Conservation (phyloP, 2,329 filamentous ascomycete genomes). For the Trichoderma polysporum region DNA sequence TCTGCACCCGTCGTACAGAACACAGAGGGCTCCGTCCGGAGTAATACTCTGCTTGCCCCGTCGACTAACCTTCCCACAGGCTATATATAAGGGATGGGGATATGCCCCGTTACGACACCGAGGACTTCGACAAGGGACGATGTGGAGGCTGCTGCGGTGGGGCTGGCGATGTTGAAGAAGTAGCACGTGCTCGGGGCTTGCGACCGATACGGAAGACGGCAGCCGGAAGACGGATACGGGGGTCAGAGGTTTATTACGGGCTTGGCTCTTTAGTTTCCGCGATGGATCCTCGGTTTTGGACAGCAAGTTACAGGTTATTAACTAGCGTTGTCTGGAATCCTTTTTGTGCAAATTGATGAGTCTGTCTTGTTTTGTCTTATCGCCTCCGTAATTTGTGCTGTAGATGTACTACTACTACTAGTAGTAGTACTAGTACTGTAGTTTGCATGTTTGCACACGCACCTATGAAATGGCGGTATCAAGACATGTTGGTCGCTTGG, state of each 20-base stretch:
- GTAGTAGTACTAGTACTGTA: not conserved
- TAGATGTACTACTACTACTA: not conserved
- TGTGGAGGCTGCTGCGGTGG: slow-evolving; percentile 13
- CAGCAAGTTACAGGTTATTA: not conserved
- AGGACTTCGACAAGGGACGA: not conserved
- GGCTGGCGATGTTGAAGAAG: not conserved
- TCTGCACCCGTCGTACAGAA: slow-evolving; percentile 3
- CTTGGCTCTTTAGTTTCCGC: not conserved
- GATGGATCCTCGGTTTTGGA: not conserved
- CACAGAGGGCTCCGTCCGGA: not conserved
- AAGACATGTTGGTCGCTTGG: not conserved
- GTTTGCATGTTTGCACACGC: no score
- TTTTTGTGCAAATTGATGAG: not conserved
- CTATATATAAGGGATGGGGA: not conserved
- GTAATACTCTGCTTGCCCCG: not conserved
- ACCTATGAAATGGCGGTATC: not conserved
- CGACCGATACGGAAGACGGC: slow-evolving; percentile 15
- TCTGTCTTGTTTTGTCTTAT: not conserved
- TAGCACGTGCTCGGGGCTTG: slow-evolving; percentile 15
- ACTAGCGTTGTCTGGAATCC: not conserved
- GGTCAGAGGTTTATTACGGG: slow-evolving; percentile 3
- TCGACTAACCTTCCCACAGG: slow-evolving; percentile 2
- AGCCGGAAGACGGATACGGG: slow-evolving; percentile 3
- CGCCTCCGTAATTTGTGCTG: not conserved
- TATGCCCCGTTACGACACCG: slow-evolving; percentile 18